These are phyloP conservation scores for Paramecium sonneborni DNA, from an alignment of 73 alveolate genomes.

Conservation along the genomic window DNA sequence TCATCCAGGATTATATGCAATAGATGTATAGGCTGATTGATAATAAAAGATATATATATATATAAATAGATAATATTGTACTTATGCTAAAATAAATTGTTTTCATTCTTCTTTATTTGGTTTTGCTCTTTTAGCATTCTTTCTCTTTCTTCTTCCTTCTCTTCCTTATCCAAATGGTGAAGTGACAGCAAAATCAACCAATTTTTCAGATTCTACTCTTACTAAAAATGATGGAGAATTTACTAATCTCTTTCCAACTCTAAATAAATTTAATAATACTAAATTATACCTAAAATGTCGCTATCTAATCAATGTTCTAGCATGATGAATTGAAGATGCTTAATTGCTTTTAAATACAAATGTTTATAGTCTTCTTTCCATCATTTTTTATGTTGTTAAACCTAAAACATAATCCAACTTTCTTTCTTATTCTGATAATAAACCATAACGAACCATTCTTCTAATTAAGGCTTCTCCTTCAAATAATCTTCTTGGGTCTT, in stretches of 20 bases:
- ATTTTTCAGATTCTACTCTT: slow-evolving; percentile 94
- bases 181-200: slow-evolving; percentile 89
- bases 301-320: slow-evolving; percentile 96
- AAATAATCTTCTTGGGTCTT: slow-evolving; percentile 95
- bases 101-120: slow-evolving; percentile 67
- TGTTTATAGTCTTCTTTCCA: slow-evolving; percentile 99
- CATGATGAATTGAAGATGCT: slow-evolving; percentile 95
- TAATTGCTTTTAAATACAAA: slow-evolving; percentile 83
- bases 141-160: slow-evolving; percentile 88
- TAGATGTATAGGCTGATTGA: slow-evolving; percentile 13
- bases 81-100: background rate
- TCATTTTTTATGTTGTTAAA: slow-evolving; percentile 79
- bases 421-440: slow-evolving; percentile 87
- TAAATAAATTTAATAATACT: background rate
- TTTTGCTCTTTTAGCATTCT: slow-evolving; percentile 77
- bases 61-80: slow-evolving; percentile 23
- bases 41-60: background rate
- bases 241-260: slow-evolving; percentile 97
- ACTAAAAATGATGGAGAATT: slow-evolving; percentile 97
- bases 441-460: slow-evolving; percentile 97
- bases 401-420: slow-evolving; percentile 99
- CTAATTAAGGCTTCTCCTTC: slow-evolving; percentile 96
- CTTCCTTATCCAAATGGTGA: slow-evolving; percentile 86
- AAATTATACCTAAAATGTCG: slow-evolving; percentile 83
- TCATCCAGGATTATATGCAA: slow-evolving; percentile 26